A percentile compares a stretch with the other conserved stretches of the same genome.
Evolutionary conservation across 176 grass and related monocot genomes (phyloP).

Genomic region (Avena insularis): DNA sequence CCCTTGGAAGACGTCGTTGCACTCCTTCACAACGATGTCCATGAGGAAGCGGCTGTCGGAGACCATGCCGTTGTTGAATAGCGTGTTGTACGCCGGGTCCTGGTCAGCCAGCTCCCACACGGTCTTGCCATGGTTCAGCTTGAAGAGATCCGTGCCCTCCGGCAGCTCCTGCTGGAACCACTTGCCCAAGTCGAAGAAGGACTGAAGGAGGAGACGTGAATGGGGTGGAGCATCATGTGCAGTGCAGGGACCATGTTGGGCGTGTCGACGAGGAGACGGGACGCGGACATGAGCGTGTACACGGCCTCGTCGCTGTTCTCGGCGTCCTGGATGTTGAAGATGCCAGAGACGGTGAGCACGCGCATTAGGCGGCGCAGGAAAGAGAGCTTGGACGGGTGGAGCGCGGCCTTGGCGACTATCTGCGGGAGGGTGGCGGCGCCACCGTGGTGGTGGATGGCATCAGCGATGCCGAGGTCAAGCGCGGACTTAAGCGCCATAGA

Average conservation of each 20-base stretch:
- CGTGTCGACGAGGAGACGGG: not conserved
- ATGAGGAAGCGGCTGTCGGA: not conserved
- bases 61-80: not conserved
- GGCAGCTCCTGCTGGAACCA: not conserved
- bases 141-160: not conserved
- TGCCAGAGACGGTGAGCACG: not conserved
- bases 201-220: not conserved
- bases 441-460: not conserved
- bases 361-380: constrained; percentile 36
- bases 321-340: not conserved
- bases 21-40: not conserved
- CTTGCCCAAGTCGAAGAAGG: not conserved
- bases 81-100: not conserved
- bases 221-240: not conserved
- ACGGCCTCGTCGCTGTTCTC: not conserved
- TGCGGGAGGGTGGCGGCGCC: not conserved
- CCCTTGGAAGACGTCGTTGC: not conserved
- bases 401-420: not conserved
- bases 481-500: not conserved
- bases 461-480: not conserved
- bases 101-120: not conserved
- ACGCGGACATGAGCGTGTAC: not conserved
- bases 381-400: not conserved
- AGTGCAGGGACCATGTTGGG: not conserved
- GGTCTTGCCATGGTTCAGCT: not conserved